phyloP scores from a whole-genome alignment of 257 asterid genomes.

The Forsythia suspensa region DNA sequence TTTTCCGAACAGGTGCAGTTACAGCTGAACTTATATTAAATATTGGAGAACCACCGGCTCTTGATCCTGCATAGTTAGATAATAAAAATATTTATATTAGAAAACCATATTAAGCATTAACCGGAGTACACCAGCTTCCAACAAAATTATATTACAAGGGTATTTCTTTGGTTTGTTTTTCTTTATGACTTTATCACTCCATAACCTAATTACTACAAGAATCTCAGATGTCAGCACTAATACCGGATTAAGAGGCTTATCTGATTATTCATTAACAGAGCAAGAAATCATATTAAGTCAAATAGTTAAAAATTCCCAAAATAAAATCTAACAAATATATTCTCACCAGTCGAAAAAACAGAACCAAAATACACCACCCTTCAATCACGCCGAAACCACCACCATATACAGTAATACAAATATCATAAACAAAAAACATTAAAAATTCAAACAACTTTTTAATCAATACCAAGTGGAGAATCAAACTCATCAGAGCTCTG shows the following conservation, averaged over 20 bases:
- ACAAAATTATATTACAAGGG: not conserved
- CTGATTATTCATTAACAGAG: constrained; percentile 17
- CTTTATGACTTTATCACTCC: not conserved
- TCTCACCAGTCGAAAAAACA: constrained; percentile 20
- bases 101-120: not conserved
- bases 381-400: constrained; percentile 11
- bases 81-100: not conserved
- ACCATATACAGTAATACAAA: not conserved
- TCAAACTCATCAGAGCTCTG: constrained; percentile 79
- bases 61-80: constrained; percentile 55
- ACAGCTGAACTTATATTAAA: constrained; percentile 59
- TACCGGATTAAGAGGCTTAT: not conserved
- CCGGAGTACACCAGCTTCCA: not conserved
- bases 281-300: constrained; percentile 20
- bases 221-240: not conserved
- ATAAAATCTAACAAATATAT: constrained; percentile 35
- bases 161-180: not conserved
- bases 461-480: constrained; percentile 61
- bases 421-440: constrained; percentile 3
- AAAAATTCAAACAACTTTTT: not conserved
- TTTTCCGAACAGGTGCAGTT: constrained; percentile 60
- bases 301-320: constrained; percentile 19
- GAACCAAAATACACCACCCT: constrained; percentile 23
- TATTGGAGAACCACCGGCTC: constrained; percentile 59
- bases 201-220: not conserved